Evolutionary conservation across 495 filamentous ascomycete species (phyloP), one percentile per base, ranked within the genome.

Genomic region (Stereocaulon alpinum): DNA sequence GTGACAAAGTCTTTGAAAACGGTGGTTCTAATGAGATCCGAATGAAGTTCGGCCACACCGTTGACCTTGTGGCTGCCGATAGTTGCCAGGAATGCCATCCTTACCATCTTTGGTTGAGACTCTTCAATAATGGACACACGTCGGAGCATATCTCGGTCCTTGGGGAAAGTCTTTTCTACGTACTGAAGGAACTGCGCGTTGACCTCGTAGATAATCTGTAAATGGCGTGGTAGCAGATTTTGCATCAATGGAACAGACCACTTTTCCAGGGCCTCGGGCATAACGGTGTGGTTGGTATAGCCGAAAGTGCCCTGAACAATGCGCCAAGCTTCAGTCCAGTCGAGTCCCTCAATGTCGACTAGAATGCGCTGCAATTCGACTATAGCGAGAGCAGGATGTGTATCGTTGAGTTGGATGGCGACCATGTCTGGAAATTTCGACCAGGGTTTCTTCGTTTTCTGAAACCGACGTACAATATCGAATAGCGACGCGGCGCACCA

Each of bases 31-130:
- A 98, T 91, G 24, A 98, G 79, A 67, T 98, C 93, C 5, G 93
- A 98, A 72, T 98, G 93, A 56, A 98, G 75, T 72, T 97, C 93
- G 24, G 93, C 93, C 30, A 98, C 93, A 67, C 93, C 93, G 67
- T 98, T 98, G 72, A 98, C 93, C 72, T 97, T 97, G 80, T 98
- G 93, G 24, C 93, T 97, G 32, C 94, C 93, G 67, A 98, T 91
- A 62, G 96, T 86, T 20, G 93, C 93, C 45, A 98, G 74, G 71
- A 81, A 91, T 0, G 94, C 93, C 93, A 98, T 98, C 66, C 91
- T 86, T 55, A 98, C 83, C 85, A 95, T 94, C 81, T 97, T 91
- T n/a, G 93, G 90, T 67, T 93, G 85, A 9, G 88, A 88, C 72
- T 98, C 93, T 72, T 98, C 93, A 56, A 98, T 96, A 65, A 98